These are phyloP conservation scores for Datisca glomerata DNA, from an alignment of 306 rosid species.

Conservation along the genomic window DNA sequence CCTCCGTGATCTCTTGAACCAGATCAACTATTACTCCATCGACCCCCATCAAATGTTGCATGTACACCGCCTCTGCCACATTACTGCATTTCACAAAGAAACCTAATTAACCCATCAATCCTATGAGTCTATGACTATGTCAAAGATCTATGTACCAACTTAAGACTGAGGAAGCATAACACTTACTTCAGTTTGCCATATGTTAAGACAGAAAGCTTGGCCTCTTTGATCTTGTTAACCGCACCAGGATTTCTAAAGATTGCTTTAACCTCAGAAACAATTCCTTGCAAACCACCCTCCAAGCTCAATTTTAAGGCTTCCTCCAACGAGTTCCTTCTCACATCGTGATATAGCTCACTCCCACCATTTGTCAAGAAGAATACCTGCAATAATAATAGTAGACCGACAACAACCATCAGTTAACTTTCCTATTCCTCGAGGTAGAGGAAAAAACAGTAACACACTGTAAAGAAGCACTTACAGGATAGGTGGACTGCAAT, in stretches of 20 bases:
- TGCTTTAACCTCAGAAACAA: conserved; percentile 76
- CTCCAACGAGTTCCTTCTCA: conserved; percentile 78
- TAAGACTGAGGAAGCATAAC: not conserved
- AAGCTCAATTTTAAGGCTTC: conserved; percentile 75
- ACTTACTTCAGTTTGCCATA: conserved; percentile 79
- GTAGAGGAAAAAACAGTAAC: not conserved
- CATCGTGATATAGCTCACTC: conserved; percentile 50
- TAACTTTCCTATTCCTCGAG: not conserved
- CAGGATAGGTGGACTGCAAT: conserved; percentile 36
- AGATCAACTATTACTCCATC: conserved; percentile 88
- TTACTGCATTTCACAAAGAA: conserved; percentile 39
- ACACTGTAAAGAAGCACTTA: conserved; percentile 3
- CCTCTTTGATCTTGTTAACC: conserved; percentile 52
- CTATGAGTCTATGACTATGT: too few relatives aligned
- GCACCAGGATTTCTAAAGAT: conserved; percentile 66
- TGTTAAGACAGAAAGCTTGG: conserved; percentile 67
- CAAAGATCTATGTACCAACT: too few relatives aligned
- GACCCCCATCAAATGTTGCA: conserved; percentile 87
- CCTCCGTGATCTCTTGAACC: conserved; percentile 64
- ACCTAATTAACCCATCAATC: too few relatives aligned
- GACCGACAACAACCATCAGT: not conserved
- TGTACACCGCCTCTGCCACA: conserved; percentile 75
- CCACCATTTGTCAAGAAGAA: conserved; percentile 94
- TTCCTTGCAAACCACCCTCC: conserved; percentile 78
- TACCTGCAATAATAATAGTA: conserved; percentile 51